Conservation (phyloP, 2,329 filamentous ascomycete species). For the Xylariaceae sp. region DNA sequence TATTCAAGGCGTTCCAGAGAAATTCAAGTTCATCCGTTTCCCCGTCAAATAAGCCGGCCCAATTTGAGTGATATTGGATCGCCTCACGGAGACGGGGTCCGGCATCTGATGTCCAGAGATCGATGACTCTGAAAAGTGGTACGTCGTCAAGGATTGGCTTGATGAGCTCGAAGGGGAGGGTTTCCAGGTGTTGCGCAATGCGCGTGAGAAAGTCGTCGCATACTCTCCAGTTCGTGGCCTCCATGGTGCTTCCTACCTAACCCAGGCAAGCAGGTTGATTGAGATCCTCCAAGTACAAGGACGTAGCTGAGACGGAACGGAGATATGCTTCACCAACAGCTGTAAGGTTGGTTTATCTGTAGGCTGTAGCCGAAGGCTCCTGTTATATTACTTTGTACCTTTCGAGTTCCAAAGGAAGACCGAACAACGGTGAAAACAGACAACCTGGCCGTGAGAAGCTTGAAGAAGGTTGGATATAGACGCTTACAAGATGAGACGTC, state of each 20-base stretch:
- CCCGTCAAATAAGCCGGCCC: slow-evolving; percentile 1
- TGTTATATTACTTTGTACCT: too few species aligned
- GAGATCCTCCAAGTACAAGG: too few species aligned
- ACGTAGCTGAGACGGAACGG: too few species aligned
- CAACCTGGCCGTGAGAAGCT: too few species aligned
- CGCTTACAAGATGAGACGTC: too few species aligned
- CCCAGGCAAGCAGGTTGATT: neutral
- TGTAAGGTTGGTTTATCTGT: too few species aligned
- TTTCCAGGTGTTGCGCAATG: slow-evolving; percentile 4
- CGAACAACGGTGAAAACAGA: too few species aligned
- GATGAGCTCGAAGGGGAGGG: slow-evolving; percentile 6
- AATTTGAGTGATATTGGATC: neutral
- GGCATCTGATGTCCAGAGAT: neutral
- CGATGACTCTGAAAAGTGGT: neutral
- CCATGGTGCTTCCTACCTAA: neutral
- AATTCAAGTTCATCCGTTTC: neutral
- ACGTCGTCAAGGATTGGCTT: slow-evolving; percentile 7
- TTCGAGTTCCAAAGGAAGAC: too few species aligned
- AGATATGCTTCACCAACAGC: too few species aligned
- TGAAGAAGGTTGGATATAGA: too few species aligned
- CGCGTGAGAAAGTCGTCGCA: neutral
- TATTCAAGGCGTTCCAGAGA: slow-evolving; percentile 1
- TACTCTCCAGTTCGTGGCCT: neutral
- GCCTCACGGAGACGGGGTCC: neutral
- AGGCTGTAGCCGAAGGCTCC: too few species aligned